A percentile compares a stretch with the other conserved stretches of the same genome.
phyloP scores from a whole-genome alignment of 192 early-diverging fungal species.

The Umbelopsis vinacea region DNA sequence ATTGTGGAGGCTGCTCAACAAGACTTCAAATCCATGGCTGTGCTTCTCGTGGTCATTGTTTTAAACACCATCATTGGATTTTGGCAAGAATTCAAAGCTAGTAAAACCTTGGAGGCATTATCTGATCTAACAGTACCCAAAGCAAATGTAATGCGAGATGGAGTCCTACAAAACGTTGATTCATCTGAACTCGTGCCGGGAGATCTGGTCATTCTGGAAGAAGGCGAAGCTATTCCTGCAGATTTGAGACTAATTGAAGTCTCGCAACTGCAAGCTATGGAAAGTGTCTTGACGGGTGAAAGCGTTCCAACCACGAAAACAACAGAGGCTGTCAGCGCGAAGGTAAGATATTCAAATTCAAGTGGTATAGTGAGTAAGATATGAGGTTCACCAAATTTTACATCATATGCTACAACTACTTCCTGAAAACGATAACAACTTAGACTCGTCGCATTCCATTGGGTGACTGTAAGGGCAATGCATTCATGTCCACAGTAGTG shows the following conservation, averaged over 20 bases:
- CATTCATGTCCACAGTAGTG: conserved; percentile 96
- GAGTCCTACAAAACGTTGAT: conserved; percentile 68
- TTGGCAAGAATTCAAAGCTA: conserved; percentile 93
- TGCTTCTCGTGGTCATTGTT: conserved; percentile 81
- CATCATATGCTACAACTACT: too few relatives aligned
- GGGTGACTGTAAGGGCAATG: conserved; percentile 94
- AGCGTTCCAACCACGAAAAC: conserved; percentile 70
- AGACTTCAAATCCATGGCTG: conserved; percentile 42
- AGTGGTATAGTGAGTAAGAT: not conserved
- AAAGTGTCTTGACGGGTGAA: conserved; percentile 86
- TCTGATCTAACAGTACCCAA: conserved; percentile 83
- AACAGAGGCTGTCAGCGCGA: conserved; percentile 67
- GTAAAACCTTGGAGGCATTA: conserved; percentile 90
- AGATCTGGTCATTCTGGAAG: conserved; percentile 89
- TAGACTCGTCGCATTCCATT: conserved; percentile 34
- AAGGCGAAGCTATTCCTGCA: conserved; percentile 92
- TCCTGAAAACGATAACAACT: not conserved
- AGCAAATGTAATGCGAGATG: conserved; percentile 87
- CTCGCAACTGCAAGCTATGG: conserved; percentile 78
- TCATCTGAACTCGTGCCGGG: conserved; percentile 85
- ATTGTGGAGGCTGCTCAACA: conserved; percentile 83
- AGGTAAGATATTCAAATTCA: conserved; percentile 41
- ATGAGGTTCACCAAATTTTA: too few relatives aligned
- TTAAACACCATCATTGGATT: conserved; percentile 94
- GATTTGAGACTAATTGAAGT: conserved; percentile 78